Base-by-base conservation (phyloP, 1,284 basidiomycete species). In the Trametes hirsuta region DNA sequence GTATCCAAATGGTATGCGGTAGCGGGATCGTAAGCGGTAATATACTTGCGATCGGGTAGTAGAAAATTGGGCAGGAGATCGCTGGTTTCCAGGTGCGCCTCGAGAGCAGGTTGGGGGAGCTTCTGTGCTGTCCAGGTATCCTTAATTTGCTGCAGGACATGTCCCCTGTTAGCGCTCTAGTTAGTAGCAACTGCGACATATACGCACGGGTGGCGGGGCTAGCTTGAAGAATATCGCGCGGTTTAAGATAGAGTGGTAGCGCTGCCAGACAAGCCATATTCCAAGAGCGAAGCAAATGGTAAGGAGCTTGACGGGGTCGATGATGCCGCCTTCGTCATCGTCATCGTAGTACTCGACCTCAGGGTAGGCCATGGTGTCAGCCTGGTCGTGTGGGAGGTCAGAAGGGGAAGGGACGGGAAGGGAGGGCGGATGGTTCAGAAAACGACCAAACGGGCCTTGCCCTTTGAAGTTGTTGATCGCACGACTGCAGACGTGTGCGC, bases 21-120 rank as follows among this genome's bases (percentile, higher is more conserved):
- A 5, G 94, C 87, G 9, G 96, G 96, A 73, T 98, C 96, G 69
- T 88, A 98, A 74, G 90, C 90, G 1, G 94, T 95, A 57, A 98
- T 90, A 68, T 90, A 93, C 58, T 85, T 80, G 46, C 84, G 74
- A 36, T 80, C 82, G n/a, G 77, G 74, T 4, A 82, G 75, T 22
- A 77, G 74, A 44, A 81, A 69, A 3, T 77, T 72, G 6, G 88
- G 84, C 41, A 81, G 72, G 24, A 93, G 76, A n/a, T 81, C 79
- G 4, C 77, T 74, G 63, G 86, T 79, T 6, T 78, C 76, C 39
- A 83, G 71, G 74, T 94, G 90, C 0, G 90, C 86, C 62, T 81
- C 79, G 45, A 92, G 77, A 55, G 76, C 75, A 6, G 91, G 82
- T 41, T 88, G 77, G 18, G 73, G 72, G 48, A 93, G 83, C 51